These are phyloP conservation scores for Diospyros kaki DNA, from an alignment of 148 eudicot genomes.

Conservation along the genomic window DNA sequence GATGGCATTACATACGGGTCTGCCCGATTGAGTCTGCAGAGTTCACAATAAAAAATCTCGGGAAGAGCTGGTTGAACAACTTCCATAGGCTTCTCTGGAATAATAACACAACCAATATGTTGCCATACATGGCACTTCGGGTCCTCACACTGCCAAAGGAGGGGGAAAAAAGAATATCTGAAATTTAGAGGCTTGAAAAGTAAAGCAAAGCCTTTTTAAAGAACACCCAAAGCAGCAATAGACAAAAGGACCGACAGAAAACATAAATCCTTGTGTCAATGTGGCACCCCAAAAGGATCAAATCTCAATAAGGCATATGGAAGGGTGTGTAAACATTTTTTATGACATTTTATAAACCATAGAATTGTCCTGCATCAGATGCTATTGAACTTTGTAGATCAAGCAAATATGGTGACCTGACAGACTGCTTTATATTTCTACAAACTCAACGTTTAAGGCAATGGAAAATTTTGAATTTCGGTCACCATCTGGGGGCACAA, in stretches of 20 bases:
- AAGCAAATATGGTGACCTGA: too few relatives aligned
- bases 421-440: too few relatives aligned
- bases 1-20: conserved; percentile 57
- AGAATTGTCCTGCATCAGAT: too few relatives aligned
- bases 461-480: too few relatives aligned
- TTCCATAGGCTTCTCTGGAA: conserved; percentile 63
- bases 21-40: conserved; percentile 67
- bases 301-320: background rate
- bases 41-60: conserved; percentile 55
- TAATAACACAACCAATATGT: conserved; percentile 60
- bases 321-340: background rate
- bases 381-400: too few relatives aligned
- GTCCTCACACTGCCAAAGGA: conserved; percentile 53
- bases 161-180: too few relatives aligned
- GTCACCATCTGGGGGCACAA: too few relatives aligned
- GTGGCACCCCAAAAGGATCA: background rate
- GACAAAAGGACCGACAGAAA: background rate
- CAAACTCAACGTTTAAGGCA: too few relatives aligned
- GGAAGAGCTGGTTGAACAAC: conserved; percentile 44
- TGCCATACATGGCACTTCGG: conserved; percentile 64
- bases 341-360: too few relatives aligned
- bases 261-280: background rate
- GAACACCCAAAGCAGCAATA: conserved; percentile 3
- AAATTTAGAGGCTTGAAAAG: too few relatives aligned
- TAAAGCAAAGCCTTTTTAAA: background rate